A percentile compares a stretch with the other conserved stretches of the same genome.
These are phyloP conservation scores for Aspergillus sp. DNA, from an alignment of 2,329 filamentous ascomycete species.

Conservation along the genomic window DNA sequence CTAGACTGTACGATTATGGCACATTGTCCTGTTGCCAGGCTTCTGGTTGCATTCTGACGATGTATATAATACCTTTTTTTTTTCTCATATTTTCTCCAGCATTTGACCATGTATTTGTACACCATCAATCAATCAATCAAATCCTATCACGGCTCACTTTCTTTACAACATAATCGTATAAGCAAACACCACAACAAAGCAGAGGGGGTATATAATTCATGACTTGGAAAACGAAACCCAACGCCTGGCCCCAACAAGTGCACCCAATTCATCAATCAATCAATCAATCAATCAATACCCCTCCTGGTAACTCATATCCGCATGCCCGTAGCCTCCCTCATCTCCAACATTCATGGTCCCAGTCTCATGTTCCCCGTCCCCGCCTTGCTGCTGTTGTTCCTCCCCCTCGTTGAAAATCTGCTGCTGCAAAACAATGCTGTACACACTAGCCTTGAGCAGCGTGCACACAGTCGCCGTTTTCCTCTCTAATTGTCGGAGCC, in stretches of 20 bases:
- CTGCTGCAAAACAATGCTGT: slow-evolving; percentile 97
- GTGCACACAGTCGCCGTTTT: slow-evolving; percentile 96
- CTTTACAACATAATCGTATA: neutral
- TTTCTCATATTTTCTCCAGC: slow-evolving; percentile 4
- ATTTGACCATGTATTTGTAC: slow-evolving; percentile 6
- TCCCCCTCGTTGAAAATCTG: slow-evolving; percentile 72
- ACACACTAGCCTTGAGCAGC: slow-evolving; percentile 94
- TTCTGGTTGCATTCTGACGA: slow-evolving; percentile 11
- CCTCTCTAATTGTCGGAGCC: slow-evolving; percentile 81
- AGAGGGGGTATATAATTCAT: slow-evolving; percentile 6
- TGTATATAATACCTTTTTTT: slow-evolving; percentile 27
- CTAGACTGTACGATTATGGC: slow-evolving; percentile 8
- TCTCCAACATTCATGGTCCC: slow-evolving; percentile 20
- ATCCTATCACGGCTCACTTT: neutral
- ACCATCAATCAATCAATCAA: slow-evolving; percentile 1
- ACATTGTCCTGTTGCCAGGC: slow-evolving; percentile 11
- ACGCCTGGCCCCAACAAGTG: slow-evolving; percentile 8
- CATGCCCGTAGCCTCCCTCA: slow-evolving; percentile 15
- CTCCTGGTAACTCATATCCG: slow-evolving; percentile 26
- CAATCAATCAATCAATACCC: neutral
- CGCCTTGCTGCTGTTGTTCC: slow-evolving; percentile 28
- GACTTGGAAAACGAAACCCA: slow-evolving; percentile 6
- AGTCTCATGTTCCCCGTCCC: slow-evolving; percentile 20
- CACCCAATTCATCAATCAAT: slow-evolving; percentile 16
- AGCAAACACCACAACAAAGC: neutral